Base-by-base conservation (phyloP, 1,284 basidiomycete species). In the Trichosporon faecale region DNA sequence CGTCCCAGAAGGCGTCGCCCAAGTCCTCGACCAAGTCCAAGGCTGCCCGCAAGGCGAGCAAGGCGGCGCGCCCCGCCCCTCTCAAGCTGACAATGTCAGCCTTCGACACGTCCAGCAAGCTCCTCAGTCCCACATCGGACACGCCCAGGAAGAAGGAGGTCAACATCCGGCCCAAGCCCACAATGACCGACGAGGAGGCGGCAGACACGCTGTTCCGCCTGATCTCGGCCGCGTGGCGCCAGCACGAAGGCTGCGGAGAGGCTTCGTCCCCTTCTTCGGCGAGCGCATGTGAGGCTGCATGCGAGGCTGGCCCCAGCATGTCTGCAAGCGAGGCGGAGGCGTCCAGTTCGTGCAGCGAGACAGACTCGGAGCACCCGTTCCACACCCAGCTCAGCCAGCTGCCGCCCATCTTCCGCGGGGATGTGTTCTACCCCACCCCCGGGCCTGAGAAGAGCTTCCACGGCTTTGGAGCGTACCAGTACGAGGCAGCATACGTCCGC, bases 51-150 rank as follows among this genome's bases (percentile, higher is more conserved):
- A 52, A 52, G 49, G 21, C 21, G 12, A 3, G 21, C 21, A 52
- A 52, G 49, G 49, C 21, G 21, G 23, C 7, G 5, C 57, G 57
- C 18, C 57, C 57, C 8, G 57, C 57, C 27, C 57, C 57, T 18
- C 57, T 61, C 57, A 61, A 33, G 57, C 57, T 61, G 16, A 61
- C 29, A 29, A 61, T n/a, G 27, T 61, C 57, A 18, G 29, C 27
- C 18, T 31, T 31, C 27, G 57, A n/a, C 27, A 61, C 49, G 49
- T 21, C 27, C 57, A 14, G 31, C 25, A 21, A 27, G 12, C 5
- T 61, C 29, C 16, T 12, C 7, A 31, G 57, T 27, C 29, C 27
- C 57, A 61, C 27, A 18, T 61, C 25, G 25, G 25, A 25, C 6
- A 27, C 27, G 55, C 21, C 49, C 11, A 9, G 18, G 12, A 29